Evolutionary conservation across 139 green algal species (phyloP), one percentile per base, ranked within the genome.

Genomic region (Pleodorina starrii): DNA sequence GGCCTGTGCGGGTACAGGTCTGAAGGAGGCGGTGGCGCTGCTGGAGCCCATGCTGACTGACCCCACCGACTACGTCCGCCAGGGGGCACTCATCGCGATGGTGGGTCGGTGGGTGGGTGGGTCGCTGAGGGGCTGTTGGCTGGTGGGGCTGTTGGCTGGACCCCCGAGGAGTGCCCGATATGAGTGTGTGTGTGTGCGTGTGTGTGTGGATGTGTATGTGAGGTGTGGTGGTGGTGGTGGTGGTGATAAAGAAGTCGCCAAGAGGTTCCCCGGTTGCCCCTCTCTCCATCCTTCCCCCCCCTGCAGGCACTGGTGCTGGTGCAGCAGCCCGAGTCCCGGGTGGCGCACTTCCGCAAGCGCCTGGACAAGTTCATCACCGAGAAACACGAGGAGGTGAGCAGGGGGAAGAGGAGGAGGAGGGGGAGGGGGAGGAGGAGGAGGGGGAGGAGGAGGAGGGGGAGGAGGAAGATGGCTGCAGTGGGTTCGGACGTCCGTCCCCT

Each of bases 71-170:
- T 99, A 98, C 92, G 98, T 99, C 84, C 95, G 97, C 40, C 95
- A 99, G 95, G 98, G 98, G 1, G 97, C 97, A 25, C 91, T 97
- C 40, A 97, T 99, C 35, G 98, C 98, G 0, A 97, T 94, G 91
- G 96, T 99, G 60, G 90, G 99, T 51, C 36, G 51, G 5, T 32
- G 10, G 48, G 3, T 54, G 77, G 48, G 35, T 40, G 42, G 43
- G 27, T 23, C 21, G 38, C 16, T 21, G 69, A 36, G 36, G 36
- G 38, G 38, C n/a, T n/a, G n/a, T n/a, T n/a, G n/a, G n/a, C n/a
- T n/a, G n/a, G n/a, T n/a, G n/a, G n/a, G n/a, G n/a, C n/a, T n/a
- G n/a, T n/a, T n/a, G n/a, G n/a, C n/a, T n/a, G n/a, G n/a, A n/a
- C n/a, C n/a, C n/a, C n/a, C n/a, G n/a, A n/a, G n/a, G n/a, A n/a